phyloP scores from a whole-genome alignment of 148 eudicot species.

The Cornus kousa region DNA sequence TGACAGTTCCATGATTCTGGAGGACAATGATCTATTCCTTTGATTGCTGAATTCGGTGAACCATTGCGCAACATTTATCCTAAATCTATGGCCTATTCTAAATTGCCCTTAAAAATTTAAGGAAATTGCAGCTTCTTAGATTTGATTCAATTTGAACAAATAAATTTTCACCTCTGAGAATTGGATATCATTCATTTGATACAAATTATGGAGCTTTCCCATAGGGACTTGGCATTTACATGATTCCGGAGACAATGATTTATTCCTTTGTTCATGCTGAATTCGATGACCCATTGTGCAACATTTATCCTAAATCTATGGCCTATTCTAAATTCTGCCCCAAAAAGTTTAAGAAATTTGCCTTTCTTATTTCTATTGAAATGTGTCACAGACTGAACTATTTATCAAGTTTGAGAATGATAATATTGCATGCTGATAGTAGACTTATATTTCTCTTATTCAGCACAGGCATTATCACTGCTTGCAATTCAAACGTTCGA shows the following conservation, averaged over 20 bases:
- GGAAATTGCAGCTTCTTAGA: neutral
- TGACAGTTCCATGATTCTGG: too few species aligned
- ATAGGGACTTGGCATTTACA: neutral
- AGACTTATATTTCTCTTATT: conserved; percentile 8
- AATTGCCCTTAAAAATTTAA: too few species aligned
- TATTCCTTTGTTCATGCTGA: neutral
- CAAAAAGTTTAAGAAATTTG: neutral
- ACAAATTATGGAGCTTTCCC: neutral
- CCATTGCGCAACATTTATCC: too few species aligned
- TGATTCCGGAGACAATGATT: neutral
- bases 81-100: too few species aligned
- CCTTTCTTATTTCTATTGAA: neutral
- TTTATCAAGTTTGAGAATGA: neutral
- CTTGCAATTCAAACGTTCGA: conserved; percentile 62
- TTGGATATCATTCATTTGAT: neutral
- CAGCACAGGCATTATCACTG: conserved; percentile 52
- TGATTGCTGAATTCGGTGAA: too few species aligned
- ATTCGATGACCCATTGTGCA: neutral
- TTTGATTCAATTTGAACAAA: neutral
- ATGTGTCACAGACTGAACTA: neutral
- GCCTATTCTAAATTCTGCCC: neutral
- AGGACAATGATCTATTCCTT: too few species aligned
- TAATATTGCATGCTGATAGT: conserved; percentile 13
- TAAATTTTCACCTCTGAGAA: neutral
- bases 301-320: neutral